phyloP scores from a whole-genome alignment of 495 filamentous ascomycete genomes.

The Penicillium paxilli region DNA sequence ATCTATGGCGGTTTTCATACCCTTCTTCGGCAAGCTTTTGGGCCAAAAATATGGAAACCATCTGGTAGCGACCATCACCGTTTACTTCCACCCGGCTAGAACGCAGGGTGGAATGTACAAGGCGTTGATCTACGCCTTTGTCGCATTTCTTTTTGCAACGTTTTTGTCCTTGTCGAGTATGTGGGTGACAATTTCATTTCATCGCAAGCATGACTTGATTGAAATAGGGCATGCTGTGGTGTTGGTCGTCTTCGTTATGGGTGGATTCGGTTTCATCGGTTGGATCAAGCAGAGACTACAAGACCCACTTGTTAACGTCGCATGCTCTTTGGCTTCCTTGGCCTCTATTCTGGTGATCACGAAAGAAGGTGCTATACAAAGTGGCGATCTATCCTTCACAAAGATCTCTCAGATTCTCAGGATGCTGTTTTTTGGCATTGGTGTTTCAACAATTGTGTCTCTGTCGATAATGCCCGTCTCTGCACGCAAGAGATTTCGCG shows the following conservation, averaged over 20 bases:
- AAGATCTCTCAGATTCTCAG: slow-evolving; percentile 87
- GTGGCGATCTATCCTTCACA: slow-evolving; percentile 71
- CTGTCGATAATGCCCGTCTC: slow-evolving; percentile 78
- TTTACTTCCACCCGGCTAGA: neutral
- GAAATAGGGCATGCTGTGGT: slow-evolving; percentile 71
- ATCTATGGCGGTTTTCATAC: neutral
- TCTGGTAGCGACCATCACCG: neutral
- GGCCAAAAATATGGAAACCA: neutral
- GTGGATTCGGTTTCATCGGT: slow-evolving; percentile 84
- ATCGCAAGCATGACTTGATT: neutral
- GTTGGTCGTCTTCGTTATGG: slow-evolving; percentile 82
- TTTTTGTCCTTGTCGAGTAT: neutral
- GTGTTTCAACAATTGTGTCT: slow-evolving; percentile 70
- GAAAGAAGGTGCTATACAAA: slow-evolving; percentile 86
- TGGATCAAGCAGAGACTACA: slow-evolving; percentile 89
- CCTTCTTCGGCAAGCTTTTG: neutral
- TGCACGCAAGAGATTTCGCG: slow-evolving; percentile 71
- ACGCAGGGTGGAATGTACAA: neutral
- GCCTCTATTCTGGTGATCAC: slow-evolving; percentile 90
- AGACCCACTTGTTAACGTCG: slow-evolving; percentile 86
- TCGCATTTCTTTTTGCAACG: neutral
- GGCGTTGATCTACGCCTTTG: neutral
- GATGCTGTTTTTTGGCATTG: slow-evolving; percentile 85
- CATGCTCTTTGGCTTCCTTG: slow-evolving; percentile 82
- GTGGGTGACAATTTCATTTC: neutral